phyloP scores from a whole-genome alignment of 345 rosid species.

The Nephelium lappaceum region DNA sequence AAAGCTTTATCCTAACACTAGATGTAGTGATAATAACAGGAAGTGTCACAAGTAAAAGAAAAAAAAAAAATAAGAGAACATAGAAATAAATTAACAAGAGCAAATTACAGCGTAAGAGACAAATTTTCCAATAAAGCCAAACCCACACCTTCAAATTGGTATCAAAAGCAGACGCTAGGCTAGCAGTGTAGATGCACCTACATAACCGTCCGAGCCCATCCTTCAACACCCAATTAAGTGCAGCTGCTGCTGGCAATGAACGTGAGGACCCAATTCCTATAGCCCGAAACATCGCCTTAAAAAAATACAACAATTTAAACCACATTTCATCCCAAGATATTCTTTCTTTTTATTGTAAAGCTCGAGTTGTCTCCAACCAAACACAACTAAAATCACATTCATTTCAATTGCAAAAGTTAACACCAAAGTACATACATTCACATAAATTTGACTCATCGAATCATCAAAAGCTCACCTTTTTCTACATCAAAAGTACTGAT shows the following conservation, averaged over 20 bases:
- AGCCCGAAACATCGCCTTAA: conserved; percentile 89
- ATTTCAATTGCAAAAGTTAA: too few relatives aligned
- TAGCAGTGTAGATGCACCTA: conserved; percentile 92
- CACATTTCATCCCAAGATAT: not conserved
- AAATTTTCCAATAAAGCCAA: not conserved
- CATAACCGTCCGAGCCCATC: conserved; percentile 88
- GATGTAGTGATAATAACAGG: conserved; percentile 17
- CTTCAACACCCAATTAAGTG: conserved; percentile 88
- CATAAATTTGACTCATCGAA: too few relatives aligned
- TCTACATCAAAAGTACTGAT: not conserved
- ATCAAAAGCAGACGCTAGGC: conserved; percentile 83
- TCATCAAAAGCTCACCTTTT: too few relatives aligned
- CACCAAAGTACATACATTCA: not conserved
- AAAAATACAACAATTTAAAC: not conserved
- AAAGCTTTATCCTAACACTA: conserved; percentile 6
- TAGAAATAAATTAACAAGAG: conserved; percentile 4
- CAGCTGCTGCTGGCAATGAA: conserved; percentile 88
- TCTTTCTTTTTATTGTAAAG: not conserved
- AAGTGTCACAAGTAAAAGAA: not conserved
- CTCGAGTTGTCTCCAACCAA: not conserved
- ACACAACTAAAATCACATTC: not conserved
- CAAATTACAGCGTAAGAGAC: not conserved
- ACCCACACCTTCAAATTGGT: conserved; percentile 78
- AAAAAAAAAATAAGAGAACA: too few relatives aligned
- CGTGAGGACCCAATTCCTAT: conserved; percentile 85